Conservation (phyloP, 2,329 filamentous ascomycete genomes). For the Arthrobotrys megalospora region DNA sequence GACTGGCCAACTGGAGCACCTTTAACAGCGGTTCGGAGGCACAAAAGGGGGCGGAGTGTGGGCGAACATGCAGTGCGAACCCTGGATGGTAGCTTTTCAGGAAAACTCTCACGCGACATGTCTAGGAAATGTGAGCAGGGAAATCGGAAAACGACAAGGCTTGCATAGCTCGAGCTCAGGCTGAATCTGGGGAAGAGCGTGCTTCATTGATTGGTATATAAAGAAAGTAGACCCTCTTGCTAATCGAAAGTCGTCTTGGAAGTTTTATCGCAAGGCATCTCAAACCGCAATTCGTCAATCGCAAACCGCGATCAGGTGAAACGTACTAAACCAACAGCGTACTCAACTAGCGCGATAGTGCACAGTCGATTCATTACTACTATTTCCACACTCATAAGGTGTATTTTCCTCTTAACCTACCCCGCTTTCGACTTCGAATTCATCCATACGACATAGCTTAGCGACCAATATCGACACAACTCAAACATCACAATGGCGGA, state of each 20-base stretch:
- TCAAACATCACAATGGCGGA: constrained; percentile 7
- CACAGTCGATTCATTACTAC: not conserved
- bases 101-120: constrained; percentile 30
- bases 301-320: constrained; percentile 7
- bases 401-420: not conserved
- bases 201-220: constrained; percentile 18
- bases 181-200: constrained; percentile 21
- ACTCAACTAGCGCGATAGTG: constrained; percentile 1
- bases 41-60: constrained; percentile 25
- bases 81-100: constrained; percentile 6
- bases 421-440: constrained; percentile 16
- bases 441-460: not conserved
- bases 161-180: not conserved
- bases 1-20: constrained; percentile 1
- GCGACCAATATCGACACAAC: not conserved
- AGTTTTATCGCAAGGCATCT: constrained; percentile 23
- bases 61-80: constrained; percentile 8
- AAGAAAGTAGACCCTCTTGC: constrained; percentile 2
- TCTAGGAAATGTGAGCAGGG: constrained; percentile 6
- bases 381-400: constrained; percentile 4
- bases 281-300: constrained; percentile 16
- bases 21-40: constrained; percentile 42
- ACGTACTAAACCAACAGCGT: constrained; percentile 1
- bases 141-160: constrained; percentile 9
- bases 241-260: not conserved